phyloP scores from a whole-genome alignment of 768 basidiomycete species.

The Botryobasidium botryosum region DNA sequence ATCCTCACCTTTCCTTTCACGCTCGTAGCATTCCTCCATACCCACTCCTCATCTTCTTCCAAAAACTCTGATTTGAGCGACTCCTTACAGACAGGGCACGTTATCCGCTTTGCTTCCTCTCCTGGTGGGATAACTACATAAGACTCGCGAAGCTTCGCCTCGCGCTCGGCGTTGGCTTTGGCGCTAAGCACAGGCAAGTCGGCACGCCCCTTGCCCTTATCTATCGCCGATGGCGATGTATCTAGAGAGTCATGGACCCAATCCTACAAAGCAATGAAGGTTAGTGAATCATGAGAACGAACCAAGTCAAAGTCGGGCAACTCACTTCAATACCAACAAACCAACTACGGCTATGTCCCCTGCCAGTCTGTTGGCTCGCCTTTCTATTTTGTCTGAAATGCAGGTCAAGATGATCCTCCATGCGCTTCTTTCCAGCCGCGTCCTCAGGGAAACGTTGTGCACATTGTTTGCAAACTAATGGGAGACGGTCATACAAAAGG shows the following conservation, averaged over 20 bases:
- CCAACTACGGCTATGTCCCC: conserved; percentile 86
- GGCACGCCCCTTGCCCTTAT: conserved; percentile 52
- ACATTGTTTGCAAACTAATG: conserved; percentile 86
- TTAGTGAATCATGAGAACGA: conserved; percentile 11
- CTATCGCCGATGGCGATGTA: conserved; percentile 21
- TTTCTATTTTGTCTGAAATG: conserved; percentile 84
- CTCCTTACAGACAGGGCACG: conserved; percentile 97
- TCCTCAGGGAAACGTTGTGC: conserved; percentile 72
- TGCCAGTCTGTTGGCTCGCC: conserved; percentile 54
- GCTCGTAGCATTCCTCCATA: conserved; percentile 82
- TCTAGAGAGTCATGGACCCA: conserved; percentile 60
- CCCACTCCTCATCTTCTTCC: conserved; percentile 97
- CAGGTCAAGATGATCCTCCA: conserved; percentile 88
- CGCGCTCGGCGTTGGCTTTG: conserved; percentile 45
- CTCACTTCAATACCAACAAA: conserved; percentile 67
- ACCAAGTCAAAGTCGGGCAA: conserved; percentile 10
- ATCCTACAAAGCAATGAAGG: conserved; percentile 34
- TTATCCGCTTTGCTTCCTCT: conserved; percentile 64
- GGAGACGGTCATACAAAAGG: conserved; percentile 57
- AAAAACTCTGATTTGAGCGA: conserved; percentile 74
- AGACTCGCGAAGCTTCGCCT: conserved; percentile 53
- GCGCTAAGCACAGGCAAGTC: conserved; percentile 36
- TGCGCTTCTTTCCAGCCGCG: conserved; percentile 46
- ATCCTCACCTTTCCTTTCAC: conserved; percentile 57
- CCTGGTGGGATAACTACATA: conserved; percentile 83